phyloP scores from a whole-genome alignment of 169 alveolate genomes.

The Plasmodium reichenowi region DNA sequence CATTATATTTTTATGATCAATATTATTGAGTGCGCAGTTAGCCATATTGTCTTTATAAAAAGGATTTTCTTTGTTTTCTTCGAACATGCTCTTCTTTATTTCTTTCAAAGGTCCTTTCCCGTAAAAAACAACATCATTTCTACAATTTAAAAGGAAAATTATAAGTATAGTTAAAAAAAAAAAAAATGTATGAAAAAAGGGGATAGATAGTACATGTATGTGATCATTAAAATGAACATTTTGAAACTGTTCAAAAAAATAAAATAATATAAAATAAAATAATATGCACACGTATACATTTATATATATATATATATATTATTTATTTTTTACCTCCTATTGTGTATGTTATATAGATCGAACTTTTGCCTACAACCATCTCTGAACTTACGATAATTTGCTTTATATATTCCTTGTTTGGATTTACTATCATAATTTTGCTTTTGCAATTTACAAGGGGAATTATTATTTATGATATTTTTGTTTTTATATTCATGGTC shows the following conservation, averaged over 20 bases:
- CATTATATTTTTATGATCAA: neutral
- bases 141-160: neutral
- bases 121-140: neutral
- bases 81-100: neutral
- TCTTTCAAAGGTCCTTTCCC: neutral
- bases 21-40: neutral
- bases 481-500: slow-evolving; percentile 19
- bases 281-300: too few relatives aligned
- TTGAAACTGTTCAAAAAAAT: neutral
- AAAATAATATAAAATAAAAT: neutral
- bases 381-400: neutral
- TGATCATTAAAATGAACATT: neutral
- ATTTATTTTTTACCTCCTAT: neutral
- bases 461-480: too few relatives aligned
- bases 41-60: slow-evolving; percentile 13
- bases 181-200: neutral
- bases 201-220: neutral
- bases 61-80: neutral
- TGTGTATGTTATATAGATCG: too few relatives aligned
- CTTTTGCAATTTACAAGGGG: neutral
- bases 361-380: neutral
- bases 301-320: neutral
- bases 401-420: neutral
- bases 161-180: neutral
- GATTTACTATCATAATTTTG: neutral